Conservation (phyloP, 1,284 basidiomycete genomes). For the Tetrapyrgos nigripes region DNA sequence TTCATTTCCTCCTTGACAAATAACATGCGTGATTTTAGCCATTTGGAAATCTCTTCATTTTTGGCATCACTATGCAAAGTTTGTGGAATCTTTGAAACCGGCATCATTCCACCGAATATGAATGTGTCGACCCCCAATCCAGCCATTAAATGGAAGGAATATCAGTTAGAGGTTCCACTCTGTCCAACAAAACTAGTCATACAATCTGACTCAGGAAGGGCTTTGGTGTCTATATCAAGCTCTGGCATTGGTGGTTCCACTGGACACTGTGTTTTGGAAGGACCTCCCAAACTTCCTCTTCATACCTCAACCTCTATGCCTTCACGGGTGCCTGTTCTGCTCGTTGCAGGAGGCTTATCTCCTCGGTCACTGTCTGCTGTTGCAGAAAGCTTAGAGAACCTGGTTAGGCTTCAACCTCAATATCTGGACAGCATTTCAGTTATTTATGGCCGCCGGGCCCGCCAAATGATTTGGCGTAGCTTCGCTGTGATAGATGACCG, state of each 20-base stretch:
- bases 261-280: conserved; percentile 37
- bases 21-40: conserved; percentile 29
- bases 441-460: conserved; percentile 23
- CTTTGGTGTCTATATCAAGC: conserved; percentile 37
- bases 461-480: conserved; percentile 35
- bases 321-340: conserved; percentile 24
- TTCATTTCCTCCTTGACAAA: neutral
- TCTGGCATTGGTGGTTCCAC: conserved; percentile 43
- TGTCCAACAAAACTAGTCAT: conserved; percentile 22
- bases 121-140: conserved; percentile 44
- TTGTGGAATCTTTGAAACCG: conserved; percentile 41
- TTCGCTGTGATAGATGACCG: conserved; percentile 22
- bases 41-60: conserved; percentile 48
- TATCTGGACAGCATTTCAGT: conserved; percentile 10
- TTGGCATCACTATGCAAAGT: conserved; percentile 48
- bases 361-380: conserved; percentile 27
- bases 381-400: conserved; percentile 14
- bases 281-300: conserved; percentile 20
- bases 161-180: conserved; percentile 23
- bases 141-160: conserved; percentile 44
- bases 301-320: neutral
- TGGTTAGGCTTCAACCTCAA: conserved; percentile 11
- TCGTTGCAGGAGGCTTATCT: conserved; percentile 36
- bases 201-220: conserved; percentile 13
- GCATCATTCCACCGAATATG: conserved; percentile 45